phyloP scores from a whole-genome alignment of 2,329 filamentous ascomycete species.

The Cephalotrichum gorgonifer region DNA sequence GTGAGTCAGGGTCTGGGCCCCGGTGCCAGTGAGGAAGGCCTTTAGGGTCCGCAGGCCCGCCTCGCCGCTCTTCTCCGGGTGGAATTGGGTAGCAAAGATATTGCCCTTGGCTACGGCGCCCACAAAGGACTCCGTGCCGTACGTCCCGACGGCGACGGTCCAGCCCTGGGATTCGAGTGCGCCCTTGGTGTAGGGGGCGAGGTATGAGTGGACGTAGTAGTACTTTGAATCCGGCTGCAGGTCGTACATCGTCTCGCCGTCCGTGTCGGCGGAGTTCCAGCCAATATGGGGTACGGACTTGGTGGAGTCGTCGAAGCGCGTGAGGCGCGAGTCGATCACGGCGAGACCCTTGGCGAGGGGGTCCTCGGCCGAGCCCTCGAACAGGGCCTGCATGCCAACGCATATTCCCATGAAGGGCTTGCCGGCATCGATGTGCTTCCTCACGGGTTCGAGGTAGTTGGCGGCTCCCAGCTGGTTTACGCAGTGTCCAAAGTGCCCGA shows the following conservation, averaged over 20 bases:
- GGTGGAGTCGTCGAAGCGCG: slow-evolving; percentile 62
- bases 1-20: slow-evolving; percentile 36
- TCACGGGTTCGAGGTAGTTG: slow-evolving; percentile 75
- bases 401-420: slow-evolving; percentile 99
- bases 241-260: slow-evolving; percentile 55
- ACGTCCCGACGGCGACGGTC: slow-evolving; percentile 82
- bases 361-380: slow-evolving; percentile 76
- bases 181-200: slow-evolving; percentile 62
- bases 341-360: slow-evolving; percentile 62
- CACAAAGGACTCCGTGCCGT: slow-evolving; percentile 82
- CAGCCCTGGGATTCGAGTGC: slow-evolving; percentile 74
- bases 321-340: slow-evolving; percentile 59
- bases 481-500: slow-evolving; percentile 97
- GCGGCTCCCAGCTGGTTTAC: slow-evolving; percentile 72
- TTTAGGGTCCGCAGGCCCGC: slow-evolving; percentile 77
- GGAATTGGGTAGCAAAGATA: slow-evolving; percentile 87
- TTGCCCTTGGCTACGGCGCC: slow-evolving; percentile 82
- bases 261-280: slow-evolving; percentile 83
- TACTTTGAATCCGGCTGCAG: slow-evolving; percentile 79
- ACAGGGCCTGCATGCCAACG: slow-evolving; percentile 85
- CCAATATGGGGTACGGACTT: slow-evolving; percentile 99
- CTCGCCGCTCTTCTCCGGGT: slow-evolving; percentile 92
- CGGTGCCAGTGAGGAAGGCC: slow-evolving; percentile 72
- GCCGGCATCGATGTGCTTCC: slow-evolving; percentile 72
- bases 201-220: slow-evolving; percentile 97